Evolutionary conservation across 2,329 filamentous ascomycete genomes (phyloP), one percentile per base, ranked within the genome.

Genomic region (Aspergillus neoniger): DNA sequence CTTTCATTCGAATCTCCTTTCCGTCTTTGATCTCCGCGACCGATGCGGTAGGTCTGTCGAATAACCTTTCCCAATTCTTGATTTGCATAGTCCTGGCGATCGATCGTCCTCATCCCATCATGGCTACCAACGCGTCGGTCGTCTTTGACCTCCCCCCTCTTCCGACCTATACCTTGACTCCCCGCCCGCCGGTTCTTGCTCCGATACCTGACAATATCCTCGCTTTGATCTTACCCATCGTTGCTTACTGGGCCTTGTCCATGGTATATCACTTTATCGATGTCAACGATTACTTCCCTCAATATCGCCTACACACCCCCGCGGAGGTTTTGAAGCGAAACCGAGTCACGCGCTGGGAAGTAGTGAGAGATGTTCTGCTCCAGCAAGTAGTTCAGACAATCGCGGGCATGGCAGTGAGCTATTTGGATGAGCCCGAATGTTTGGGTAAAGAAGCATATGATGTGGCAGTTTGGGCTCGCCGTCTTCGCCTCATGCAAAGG

Each of bases 301-400:
- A 96, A 70, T 97, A 98, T 79, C 90, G 95, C 64, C 83, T 99
- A 44, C 95, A 99, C 79, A 98, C 95, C 0, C 95, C 95, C 14
- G 92, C 92, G 55, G 94, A 98, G 77, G 90, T 98, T 64, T 75
- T 88, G 38, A 91, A 91, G 76, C 87, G 93, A 69, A 97, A 97
- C 77, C 91, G 91, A 72, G 94, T 92, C 56, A 86, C 90, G 50
- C 87, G 92, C 64, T 91, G 86, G 79, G 89, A 97, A 71, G 92
- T 96, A 3, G 86, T 94, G 64, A 88, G 91, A 75, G 94, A 98
- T 81, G 94, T 98, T 67, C 80, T 98, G 58, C 74, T 98, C 60
- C 94, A 99, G 79, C 95, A 99, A 74, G 76, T 94, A 62, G 91
- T 99, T 52, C 95, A 99, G 80, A 90, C 91, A 23, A 76, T 84